Conservation (phyloP, 176 grass and related monocot genomes). For the Cocos nucifera region DNA sequence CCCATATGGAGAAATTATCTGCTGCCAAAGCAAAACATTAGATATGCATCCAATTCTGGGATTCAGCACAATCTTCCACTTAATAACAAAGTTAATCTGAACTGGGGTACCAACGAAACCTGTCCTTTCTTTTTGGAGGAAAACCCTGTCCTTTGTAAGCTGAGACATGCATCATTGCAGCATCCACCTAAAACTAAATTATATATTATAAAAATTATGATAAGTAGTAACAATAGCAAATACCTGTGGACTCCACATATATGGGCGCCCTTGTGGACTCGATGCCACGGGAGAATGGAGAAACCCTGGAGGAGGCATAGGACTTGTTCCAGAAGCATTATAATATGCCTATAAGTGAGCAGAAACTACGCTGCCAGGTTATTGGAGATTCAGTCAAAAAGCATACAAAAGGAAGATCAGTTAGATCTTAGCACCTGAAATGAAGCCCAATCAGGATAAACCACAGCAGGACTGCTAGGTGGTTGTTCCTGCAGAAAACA, state of each 20-base stretch:
- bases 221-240: neutral
- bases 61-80: too few relatives aligned
- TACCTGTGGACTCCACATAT: conserved; percentile 61
- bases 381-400: too few relatives aligned
- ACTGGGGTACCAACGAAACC: too few relatives aligned
- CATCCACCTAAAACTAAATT: neutral
- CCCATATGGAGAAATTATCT: conserved; percentile 56
- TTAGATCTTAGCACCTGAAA: conserved; percentile 41
- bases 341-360: conserved; percentile 42
- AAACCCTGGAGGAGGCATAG: conserved; percentile 39
- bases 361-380: too few relatives aligned
- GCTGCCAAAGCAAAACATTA: conserved; percentile 17
- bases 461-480: conserved; percentile 40
- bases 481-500: conserved; percentile 48
- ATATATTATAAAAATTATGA: conserved; percentile 12
- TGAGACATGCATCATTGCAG: too few relatives aligned
- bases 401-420: neutral
- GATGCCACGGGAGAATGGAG: conserved; percentile 38
- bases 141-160: too few relatives aligned
- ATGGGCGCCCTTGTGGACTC: conserved; percentile 42
- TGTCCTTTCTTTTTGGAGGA: too few relatives aligned
- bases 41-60: neutral
- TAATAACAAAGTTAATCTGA: too few relatives aligned
- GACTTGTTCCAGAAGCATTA: conserved; percentile 36
- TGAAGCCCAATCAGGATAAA: conserved; percentile 55